Base-by-base conservation (phyloP, 768 basidiomycete genomes). In the Leucosporidium scottii region DNA sequence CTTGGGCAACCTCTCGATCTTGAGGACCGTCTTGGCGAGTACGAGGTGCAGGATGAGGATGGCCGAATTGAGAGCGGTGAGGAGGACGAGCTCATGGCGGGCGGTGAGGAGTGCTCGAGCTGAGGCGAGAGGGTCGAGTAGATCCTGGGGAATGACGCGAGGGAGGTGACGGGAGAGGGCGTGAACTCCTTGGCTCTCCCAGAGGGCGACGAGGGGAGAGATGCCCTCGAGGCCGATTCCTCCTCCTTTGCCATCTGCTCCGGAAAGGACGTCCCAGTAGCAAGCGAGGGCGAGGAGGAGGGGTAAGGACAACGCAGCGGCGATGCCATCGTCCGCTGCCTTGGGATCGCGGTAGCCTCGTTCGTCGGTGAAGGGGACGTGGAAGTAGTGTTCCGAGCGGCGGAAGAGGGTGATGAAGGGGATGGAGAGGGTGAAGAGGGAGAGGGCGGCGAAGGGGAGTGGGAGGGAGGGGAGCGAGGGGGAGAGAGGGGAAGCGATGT, bases 341-440 rank as follows among this genome's bases (percentile, higher is more conserved):
- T 47, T 36, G 17, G 71, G 59, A 47, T 59, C 57, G 30, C 75
- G 64, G 61, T 74, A 76, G 0, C 75, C 75, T 6, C 75, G 72
- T 25, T 69, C 71, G 66, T 76, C 75, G 63, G 75, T 76, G 56
- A 76, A 76, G 23, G 75, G 75, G 23, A 74, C 71, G 55, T 70
- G 63, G 65, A 72, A 73, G 67, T 69, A 69, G 27, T 59, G 25
- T 0, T 31, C 53, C 2, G 62, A 53, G 9, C 66, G 65, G 1
- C 72, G 72, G 31, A 68, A 66, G 44, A 73, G 67, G 13, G 69
- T 50, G 57, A 73, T 62, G 69, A 71, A 66, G 15, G 72, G 68
- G 12, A 71, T 51, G 1, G 61, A 54, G 47, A 59, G 18, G 28
- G 67, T 57, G 53, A 68, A 64, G 39, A 71, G 36, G n/a, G 56